phyloP scores from a whole-genome alignment of 257 asterid genomes.

The Solanum gracilifrons region DNA sequence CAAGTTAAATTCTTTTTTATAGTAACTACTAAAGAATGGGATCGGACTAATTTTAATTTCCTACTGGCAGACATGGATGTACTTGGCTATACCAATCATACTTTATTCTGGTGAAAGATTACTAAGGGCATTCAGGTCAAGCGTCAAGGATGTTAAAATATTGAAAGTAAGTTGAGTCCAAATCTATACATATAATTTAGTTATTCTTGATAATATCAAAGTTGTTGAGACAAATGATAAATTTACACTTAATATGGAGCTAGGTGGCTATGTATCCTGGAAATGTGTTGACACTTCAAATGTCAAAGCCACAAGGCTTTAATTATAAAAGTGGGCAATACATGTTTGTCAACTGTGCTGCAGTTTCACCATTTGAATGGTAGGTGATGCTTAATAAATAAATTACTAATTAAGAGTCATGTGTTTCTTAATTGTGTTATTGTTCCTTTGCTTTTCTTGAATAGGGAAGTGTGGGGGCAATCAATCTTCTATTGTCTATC shows the following conservation, averaged over 20 bases:
- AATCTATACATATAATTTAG: not conserved
- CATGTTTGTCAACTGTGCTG: constrained; percentile 16
- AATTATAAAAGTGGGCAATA: constrained; percentile 17
- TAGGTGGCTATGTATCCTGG: constrained; percentile 15
- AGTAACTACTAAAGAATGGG: not conserved
- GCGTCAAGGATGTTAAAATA: constrained; percentile 57
- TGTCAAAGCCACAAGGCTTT: constrained; percentile 19
- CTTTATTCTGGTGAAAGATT: constrained; percentile 62
- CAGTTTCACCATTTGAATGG: constrained; percentile 22
- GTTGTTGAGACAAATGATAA: not conserved
- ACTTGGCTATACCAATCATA: constrained; percentile 44
- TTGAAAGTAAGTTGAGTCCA: constrained; percentile 33
- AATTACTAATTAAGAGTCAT: not conserved
- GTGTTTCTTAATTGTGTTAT: not conserved
- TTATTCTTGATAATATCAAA: not conserved
- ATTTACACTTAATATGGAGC: not conserved
- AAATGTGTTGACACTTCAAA: constrained; percentile 4
- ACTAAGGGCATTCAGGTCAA: constrained; percentile 59
- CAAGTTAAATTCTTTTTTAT: not conserved
- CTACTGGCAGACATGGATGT: constrained; percentile 71
- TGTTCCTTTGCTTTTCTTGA: too few relatives aligned
- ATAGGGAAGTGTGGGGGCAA: not conserved
- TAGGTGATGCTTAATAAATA: not conserved
- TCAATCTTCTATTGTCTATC: not conserved
- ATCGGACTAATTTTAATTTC: not conserved